phyloP scores from a whole-genome alignment of 371 early-diverging fungal species.

The Basidiobolus meristosporus region DNA sequence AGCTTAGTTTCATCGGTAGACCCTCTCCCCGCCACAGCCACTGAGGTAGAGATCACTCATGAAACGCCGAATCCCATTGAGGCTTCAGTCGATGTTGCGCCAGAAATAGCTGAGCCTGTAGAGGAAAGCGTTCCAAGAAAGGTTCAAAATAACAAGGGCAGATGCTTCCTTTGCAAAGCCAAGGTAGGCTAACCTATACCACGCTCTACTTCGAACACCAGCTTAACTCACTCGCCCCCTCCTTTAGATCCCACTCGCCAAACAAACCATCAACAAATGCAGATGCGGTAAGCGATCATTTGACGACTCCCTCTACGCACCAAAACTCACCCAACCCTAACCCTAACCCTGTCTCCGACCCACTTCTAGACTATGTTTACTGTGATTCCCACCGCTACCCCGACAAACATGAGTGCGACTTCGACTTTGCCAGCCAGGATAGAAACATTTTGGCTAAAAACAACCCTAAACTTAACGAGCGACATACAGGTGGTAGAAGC shows the following conservation, averaged over 20 bases:
- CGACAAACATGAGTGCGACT: slow-evolving; percentile 54
- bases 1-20: slow-evolving; percentile 2
- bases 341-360: too few species aligned
- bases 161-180: slow-evolving; percentile 51
- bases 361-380: slow-evolving; percentile 32
- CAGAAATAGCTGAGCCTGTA: slow-evolving; percentile 1
- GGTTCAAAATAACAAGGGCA: slow-evolving; percentile 42
- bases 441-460: slow-evolving; percentile 48
- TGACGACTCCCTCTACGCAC: background rate
- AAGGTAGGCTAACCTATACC: too few species aligned
- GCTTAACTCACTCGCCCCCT: too few species aligned
- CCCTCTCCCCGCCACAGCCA: slow-evolving; percentile 3
- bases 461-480: slow-evolving; percentile 57
- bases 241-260: slow-evolving; percentile 59
- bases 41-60: slow-evolving; percentile 4
- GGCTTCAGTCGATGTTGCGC: background rate
- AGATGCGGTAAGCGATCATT: slow-evolving; percentile 27
- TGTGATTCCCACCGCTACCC: slow-evolving; percentile 63
- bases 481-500: slow-evolving; percentile 52
- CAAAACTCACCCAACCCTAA: too few species aligned
- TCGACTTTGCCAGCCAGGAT: slow-evolving; percentile 48
- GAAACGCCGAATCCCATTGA: slow-evolving; percentile 5
- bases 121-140: slow-evolving; percentile 6
- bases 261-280: slow-evolving; percentile 67
- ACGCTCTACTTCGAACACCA: too few species aligned